Evolutionary conservation across 331 rosid genomes (phyloP), one percentile per base, ranked within the genome.

Genomic region (Prunus yedoensis): DNA sequence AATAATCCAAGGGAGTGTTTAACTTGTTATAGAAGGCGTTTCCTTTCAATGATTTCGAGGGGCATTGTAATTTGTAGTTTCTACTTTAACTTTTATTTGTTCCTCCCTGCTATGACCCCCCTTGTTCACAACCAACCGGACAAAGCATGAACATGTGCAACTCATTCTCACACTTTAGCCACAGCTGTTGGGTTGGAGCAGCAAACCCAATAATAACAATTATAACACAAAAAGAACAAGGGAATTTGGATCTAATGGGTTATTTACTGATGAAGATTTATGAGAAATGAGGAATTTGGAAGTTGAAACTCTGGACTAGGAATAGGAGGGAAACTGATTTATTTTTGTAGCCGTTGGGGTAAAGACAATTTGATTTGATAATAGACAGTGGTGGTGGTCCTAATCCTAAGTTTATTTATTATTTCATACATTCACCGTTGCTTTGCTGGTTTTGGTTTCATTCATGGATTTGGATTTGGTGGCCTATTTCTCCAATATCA

Each of bases 241-340:
- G 38, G 38, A 6, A 38, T 38, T 38, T 38, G 43, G 43, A 38
- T 38, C 9, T 6, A 5, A 38, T 38, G 43, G 43, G 43, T 38
- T 38, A 38, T 38, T 7, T 38, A 7, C 43, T 7, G 9, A 16
- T 14, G 56, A 25, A 2, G 18, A 14, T 43, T 67, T 3, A 13
- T 12, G 1, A 35, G 1, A 38, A 41, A 4, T 72, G 11, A 41
- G 43, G 15, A 15, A 68, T 56, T 65, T 83, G 73, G 54, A 46
- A 68, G 18, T 4, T 35, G 50, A 5, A 38, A 18, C 32, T 62
- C n/a, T 28, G 47, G 68, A 62, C 23, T 61, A 49, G 43, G 41
- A n/a, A n/a, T n/a, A n/a, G n/a, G n/a, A n/a, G n/a, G 91, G 74
- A 78, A 87, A 85, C 4, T 53, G 11, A 38, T 17, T 3, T 53